A percentile compares a stretch with the other conserved stretches of the same genome.
Conservation (phyloP, 1,284 basidiomycete genomes). For the Hemileia vastatrix region DNA sequence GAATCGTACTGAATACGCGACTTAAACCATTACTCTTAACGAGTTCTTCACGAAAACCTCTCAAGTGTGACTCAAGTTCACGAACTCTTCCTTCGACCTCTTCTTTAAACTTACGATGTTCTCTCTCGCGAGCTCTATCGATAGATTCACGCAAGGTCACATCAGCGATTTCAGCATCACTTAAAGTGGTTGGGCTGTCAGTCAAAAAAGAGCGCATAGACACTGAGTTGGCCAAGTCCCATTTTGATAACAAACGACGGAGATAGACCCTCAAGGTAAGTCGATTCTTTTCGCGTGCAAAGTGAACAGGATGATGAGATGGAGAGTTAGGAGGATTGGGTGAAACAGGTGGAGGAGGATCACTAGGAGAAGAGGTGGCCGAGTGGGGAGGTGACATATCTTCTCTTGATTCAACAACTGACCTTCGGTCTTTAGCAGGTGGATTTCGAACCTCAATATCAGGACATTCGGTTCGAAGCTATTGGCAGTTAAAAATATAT, state of each 20-base stretch:
- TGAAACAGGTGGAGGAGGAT: constrained; percentile 42
- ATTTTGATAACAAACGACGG: constrained; percentile 60
- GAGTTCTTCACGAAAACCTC: constrained; percentile 81
- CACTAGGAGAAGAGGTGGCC: constrained; percentile 35
- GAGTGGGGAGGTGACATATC: constrained; percentile 25
- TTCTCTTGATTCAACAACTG: constrained; percentile 49
- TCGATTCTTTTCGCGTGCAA: constrained; percentile 87
- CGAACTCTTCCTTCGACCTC: constrained; percentile 82
- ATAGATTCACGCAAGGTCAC: constrained; percentile 70
- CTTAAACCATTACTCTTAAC: constrained; percentile 79
- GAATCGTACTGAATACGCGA: constrained; percentile 76
- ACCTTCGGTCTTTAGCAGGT: constrained; percentile 72
- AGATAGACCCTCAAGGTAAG: constrained; percentile 88
- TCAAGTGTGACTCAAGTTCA: constrained; percentile 70
- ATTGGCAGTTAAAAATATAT: too few relatives aligned
- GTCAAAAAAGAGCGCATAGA: constrained; percentile 78
- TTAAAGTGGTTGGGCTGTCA: constrained; percentile 63
- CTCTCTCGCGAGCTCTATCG: constrained; percentile 79
- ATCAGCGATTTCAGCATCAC: constrained; percentile 67
- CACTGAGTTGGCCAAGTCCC: constrained; percentile 67
- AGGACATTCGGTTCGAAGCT: constrained; percentile 72
- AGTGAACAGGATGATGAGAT: constrained; percentile 48
- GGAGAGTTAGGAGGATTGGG: constrained; percentile 45
- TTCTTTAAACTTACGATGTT: constrained; percentile 68
- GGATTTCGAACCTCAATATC: constrained; percentile 66